Evolutionary conservation across 257 asterid species (phyloP), one percentile per base, ranked within the genome.

Genomic region (Solanum pimpinellifolium): DNA sequence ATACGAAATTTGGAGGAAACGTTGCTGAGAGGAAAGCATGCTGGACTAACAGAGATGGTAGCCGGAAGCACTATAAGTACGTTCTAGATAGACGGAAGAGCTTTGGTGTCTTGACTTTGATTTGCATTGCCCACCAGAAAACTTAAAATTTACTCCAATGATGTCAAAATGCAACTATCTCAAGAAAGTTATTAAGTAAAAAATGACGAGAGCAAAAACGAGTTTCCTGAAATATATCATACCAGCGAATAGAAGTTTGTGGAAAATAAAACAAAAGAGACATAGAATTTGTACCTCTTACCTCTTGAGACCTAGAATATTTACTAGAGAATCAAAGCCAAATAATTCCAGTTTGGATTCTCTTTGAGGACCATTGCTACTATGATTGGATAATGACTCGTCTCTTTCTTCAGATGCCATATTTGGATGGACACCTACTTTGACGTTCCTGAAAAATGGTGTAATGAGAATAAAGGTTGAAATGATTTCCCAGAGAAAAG

Each of bases 291-390:
- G 77, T 86, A 88, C 23, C 85, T 44, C 91, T 73, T 92, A 97
- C 99, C 98, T 95, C 92, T 95, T 97, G 87, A 97, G 99, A 89
- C 99, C 99, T 90, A 96, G 91, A 86, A 95, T 97, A 89, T 95
- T 96, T 80, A 97, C 99, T 20, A 97, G 99, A 47, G 99, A 97
- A 88, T 97, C 99, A 90, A 96, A 95, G 86, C 99, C 99, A 93
- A 97, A 97, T 87, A 97, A 90, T 92, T 95, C 99, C 96, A 97
- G 90, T 91, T 96, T 95, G 87, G 99, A 97, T 86, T 94, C 97
- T 47, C 76, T 86, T 73, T 91, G 96, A 83, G 95, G 80, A 86
- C 94, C 98, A 87, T 93, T 95, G 86, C 85, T 90, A 74, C 88
- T 92, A 87, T 93, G 96, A 80, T 90, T 88, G 65, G 96, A 90